These are phyloP conservation scores for Pythium dissimile DNA, from an alignment of 352 stramenopile genomes.

Conservation along the genomic window DNA sequence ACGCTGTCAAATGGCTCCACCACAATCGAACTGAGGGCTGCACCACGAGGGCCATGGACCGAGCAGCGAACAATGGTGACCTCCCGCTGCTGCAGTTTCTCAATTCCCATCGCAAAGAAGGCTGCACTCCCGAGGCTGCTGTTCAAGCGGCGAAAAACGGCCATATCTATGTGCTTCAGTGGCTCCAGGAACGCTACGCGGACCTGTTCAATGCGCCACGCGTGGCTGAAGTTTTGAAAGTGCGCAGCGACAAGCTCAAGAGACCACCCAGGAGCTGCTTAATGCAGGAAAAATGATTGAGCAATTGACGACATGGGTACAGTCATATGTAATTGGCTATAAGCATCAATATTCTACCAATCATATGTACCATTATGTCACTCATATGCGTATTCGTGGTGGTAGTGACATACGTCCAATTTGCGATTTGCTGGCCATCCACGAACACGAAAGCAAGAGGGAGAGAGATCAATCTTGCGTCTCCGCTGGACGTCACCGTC, in stretches of 20 bases:
- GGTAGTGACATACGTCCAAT: not conserved
- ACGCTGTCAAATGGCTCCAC: conserved; percentile 13
- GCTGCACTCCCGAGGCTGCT: conserved; percentile 3
- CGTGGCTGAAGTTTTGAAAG: conserved; percentile 1
- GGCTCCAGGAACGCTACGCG: conserved; percentile 12
- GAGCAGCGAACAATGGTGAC: not conserved
- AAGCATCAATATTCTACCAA: not conserved
- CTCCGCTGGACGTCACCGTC: not conserved
- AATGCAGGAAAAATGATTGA: too few species aligned
- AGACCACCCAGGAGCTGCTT: not conserved
- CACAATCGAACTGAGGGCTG: conserved; percentile 9
- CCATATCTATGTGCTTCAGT: conserved; percentile 4
- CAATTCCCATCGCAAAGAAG: conserved; percentile 3
- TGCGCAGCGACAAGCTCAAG: conserved; percentile 6
- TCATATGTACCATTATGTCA: not conserved
- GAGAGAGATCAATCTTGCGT: too few species aligned
- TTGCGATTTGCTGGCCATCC: not conserved
- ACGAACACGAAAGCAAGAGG: not conserved
- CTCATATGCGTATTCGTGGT: not conserved
- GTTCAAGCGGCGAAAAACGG: conserved; percentile 1
- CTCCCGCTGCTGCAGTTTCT: conserved; percentile 8
- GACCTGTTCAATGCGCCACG: conserved; percentile 2
- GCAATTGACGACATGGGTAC: too few species aligned
- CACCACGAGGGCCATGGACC: conserved; percentile 2
- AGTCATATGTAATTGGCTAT: not conserved